phyloP scores from a whole-genome alignment of 163 green algal species.

The Botryococcus braunii region DNA sequence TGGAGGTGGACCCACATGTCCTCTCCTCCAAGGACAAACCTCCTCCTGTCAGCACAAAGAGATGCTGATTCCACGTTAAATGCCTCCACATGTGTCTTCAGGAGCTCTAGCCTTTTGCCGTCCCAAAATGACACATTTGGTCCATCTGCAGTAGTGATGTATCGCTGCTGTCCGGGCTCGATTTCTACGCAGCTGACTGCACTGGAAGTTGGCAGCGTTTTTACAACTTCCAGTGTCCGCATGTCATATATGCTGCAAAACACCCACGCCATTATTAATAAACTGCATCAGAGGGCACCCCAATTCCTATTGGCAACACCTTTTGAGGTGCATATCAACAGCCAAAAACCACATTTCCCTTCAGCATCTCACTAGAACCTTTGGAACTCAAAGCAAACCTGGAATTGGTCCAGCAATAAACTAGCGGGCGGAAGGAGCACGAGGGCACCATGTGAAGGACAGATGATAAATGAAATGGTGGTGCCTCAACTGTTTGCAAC shows the following conservation, averaged over 20 bases:
- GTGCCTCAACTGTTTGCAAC: no score
- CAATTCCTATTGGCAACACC: no score
- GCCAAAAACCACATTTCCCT: no score
- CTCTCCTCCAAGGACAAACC: constrained; percentile 57
- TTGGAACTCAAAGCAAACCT: no score
- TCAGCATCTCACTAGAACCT: no score
- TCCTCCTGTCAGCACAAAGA: constrained; percentile 55
- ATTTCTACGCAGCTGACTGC: constrained; percentile 71
- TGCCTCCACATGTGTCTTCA: constrained; percentile 29
- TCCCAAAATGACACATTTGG: constrained; percentile 50
- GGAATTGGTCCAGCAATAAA: no score
- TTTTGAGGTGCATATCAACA: no score
- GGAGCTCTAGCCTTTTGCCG: constrained; percentile 31
- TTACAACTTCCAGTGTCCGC: constrained; percentile 45
- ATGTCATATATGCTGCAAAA: constrained; percentile 75
- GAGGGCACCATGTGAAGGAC: no score
- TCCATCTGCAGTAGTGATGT: constrained; percentile 73
- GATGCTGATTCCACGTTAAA: constrained; percentile 67
- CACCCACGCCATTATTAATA: no score
- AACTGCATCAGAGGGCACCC: no score
- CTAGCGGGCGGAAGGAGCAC: no score
- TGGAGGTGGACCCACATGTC: constrained; percentile 98
- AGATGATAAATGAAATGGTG: no score
- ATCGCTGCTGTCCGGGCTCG: constrained; percentile 46
- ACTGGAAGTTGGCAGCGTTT: constrained; percentile 48